These are phyloP conservation scores for Rhypophila decipiens DNA, from an alignment of 495 filamentous ascomycete genomes.

Conservation along the genomic window DNA sequence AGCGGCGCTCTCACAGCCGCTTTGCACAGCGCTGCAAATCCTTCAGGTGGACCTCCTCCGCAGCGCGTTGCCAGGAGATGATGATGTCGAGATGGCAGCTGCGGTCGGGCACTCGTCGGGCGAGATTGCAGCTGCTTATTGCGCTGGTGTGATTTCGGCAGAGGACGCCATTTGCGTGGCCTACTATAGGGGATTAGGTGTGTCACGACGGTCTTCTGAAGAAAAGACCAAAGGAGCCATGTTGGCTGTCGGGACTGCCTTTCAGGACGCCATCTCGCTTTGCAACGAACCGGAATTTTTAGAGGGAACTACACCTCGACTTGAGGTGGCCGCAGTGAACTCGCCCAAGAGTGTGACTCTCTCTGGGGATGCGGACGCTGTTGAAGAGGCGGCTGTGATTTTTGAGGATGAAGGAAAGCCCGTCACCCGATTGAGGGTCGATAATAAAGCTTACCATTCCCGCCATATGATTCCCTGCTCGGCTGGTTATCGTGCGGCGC, in stretches of 20 bases:
- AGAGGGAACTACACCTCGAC: too few relatives aligned
- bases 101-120: constrained; percentile 59
- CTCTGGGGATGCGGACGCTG: constrained; percentile 30
- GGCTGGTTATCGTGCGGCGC: constrained; percentile 24
- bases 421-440: constrained; percentile 30
- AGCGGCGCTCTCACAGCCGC: constrained; percentile 34
- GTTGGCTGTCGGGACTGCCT: constrained; percentile 35
- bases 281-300: constrained; percentile 20
- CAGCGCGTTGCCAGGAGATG: constrained; percentile 34
- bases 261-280: constrained; percentile 10
- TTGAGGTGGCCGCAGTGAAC: constrained; percentile 42
- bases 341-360: constrained; percentile 41
- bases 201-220: constrained; percentile 20
- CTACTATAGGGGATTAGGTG: constrained; percentile 25
- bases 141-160: constrained; percentile 35
- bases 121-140: constrained; percentile 54
- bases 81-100: constrained; percentile 40
- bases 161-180: constrained; percentile 42
- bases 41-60: constrained; percentile 48
- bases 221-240: constrained; percentile 29
- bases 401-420: constrained; percentile 26
- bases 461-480: constrained; percentile 37
- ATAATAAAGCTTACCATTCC: constrained; percentile 40
- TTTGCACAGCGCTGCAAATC: constrained; percentile 45
- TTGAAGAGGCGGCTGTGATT: constrained; percentile 26